A percentile compares a stretch with the other conserved stretches of the same genome.
Evolutionary conservation across 192 early-diverging fungal genomes (phyloP).

Genomic region (Mortierella alpina): DNA sequence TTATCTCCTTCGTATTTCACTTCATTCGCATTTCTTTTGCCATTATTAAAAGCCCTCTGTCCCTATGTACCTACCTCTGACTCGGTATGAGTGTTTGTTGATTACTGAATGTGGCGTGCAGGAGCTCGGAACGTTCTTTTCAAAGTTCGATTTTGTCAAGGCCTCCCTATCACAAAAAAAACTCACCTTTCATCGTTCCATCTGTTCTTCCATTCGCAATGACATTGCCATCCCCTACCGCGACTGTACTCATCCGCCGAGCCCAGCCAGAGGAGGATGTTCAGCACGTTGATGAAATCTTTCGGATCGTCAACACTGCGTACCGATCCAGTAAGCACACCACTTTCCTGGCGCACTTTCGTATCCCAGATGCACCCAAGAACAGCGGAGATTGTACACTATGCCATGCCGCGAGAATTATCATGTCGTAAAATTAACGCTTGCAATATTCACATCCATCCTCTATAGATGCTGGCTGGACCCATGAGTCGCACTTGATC

Average conservation of each 20-base stretch:
- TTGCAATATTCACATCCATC: no score
- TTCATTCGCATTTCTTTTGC: not conserved
- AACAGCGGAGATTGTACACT: not conserved
- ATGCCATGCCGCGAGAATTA: not conserved
- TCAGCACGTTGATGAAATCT: conserved; percentile 12
- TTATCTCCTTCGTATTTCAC: not conserved
- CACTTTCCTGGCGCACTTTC: not conserved
- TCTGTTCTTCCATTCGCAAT: not conserved
- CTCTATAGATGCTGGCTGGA: conserved; percentile 12
- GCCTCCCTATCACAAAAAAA: no score
- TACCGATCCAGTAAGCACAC: conserved; percentile 17
- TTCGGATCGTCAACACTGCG: conserved; percentile 24
- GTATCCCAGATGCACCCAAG: not conserved
- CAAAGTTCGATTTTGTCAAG: no score
- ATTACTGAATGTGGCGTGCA: no score
- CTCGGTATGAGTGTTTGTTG: no score
- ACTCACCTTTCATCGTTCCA: not conserved
- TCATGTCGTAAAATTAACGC: not conserved
- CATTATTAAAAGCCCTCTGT: no score
- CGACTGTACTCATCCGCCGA: not conserved
- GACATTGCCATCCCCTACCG: not conserved
- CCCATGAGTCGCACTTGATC: conserved; percentile 29
- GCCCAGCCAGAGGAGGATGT: conserved; percentile 10
- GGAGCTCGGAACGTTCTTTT: no score
- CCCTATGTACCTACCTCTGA: no score